Evolutionary conservation across 2,329 filamentous ascomycete genomes (phyloP).

Genomic region (Helminthosporium solani): DNA sequence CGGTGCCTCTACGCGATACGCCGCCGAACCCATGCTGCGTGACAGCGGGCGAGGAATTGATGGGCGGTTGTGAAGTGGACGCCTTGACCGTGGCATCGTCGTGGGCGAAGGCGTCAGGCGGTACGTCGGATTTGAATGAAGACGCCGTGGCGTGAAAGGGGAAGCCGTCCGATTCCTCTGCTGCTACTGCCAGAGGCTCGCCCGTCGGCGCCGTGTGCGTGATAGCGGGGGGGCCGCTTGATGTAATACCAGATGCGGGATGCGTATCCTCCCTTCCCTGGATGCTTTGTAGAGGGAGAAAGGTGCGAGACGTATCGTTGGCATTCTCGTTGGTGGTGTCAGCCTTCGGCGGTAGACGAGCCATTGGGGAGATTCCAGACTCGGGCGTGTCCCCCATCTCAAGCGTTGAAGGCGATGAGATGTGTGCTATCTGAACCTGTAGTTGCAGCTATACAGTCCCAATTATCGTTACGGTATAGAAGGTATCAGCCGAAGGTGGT

Average conservation of each 20-base stretch:
- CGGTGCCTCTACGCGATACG: slow-evolving; percentile 33
- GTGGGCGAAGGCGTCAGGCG: slow-evolving; percentile 20
- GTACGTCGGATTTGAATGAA: slow-evolving; percentile 13
- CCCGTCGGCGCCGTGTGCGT: slow-evolving; percentile 33
- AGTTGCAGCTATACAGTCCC: too few relatives aligned
- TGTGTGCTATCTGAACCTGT: too few relatives aligned
- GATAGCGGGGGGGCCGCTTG: slow-evolving; percentile 31
- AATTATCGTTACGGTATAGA: too few relatives aligned
- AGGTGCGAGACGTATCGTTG: slow-evolving; percentile 19
- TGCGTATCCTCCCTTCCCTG: slow-evolving; percentile 20
- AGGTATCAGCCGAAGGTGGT: slow-evolving; percentile 7
- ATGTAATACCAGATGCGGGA: slow-evolving; percentile 11
- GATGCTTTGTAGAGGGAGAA: slow-evolving; percentile 30
- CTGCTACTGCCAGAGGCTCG: slow-evolving; percentile 23
- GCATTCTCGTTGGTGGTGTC: slow-evolving; percentile 15
- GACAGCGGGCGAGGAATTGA: slow-evolving; percentile 24
- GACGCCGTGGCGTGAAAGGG: slow-evolving; percentile 33
- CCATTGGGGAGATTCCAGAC: slow-evolving; percentile 28
- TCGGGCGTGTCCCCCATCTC: slow-evolving; percentile 32
- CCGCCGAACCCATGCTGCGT: slow-evolving; percentile 33
- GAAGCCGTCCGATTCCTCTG: slow-evolving; percentile 36
- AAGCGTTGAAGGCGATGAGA: too few relatives aligned
- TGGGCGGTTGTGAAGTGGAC: slow-evolving; percentile 21
- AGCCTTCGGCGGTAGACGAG: slow-evolving; percentile 15
- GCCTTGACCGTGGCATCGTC: slow-evolving; percentile 16